A percentile compares a stretch with the other conserved stretches of the same genome.
Conservation (phyloP, 139 green algal genomes). For the Ostreobium quekettii region DNA sequence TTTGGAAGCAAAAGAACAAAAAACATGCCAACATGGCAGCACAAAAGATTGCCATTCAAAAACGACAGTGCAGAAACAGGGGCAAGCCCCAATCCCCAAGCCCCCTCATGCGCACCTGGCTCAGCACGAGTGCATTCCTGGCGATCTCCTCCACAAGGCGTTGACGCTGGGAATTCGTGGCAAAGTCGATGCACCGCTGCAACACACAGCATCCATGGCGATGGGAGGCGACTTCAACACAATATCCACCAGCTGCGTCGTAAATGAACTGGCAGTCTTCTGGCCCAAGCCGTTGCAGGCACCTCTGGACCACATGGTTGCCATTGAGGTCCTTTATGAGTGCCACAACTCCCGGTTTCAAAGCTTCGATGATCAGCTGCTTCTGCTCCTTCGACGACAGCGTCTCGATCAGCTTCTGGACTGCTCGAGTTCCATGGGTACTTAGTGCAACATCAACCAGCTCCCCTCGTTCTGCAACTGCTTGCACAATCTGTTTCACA, state of each 20-base stretch:
- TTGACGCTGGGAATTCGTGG: constrained; percentile 63
- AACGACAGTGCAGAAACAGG: too few relatives aligned
- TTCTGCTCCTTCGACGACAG: constrained; percentile 63
- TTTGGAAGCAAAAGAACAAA: not conserved
- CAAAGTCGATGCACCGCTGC: constrained; percentile 97
- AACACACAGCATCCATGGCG: constrained; percentile 98
- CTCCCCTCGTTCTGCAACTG: constrained; percentile 60
- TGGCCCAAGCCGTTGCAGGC: constrained; percentile 67
- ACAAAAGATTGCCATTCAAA: not conserved
- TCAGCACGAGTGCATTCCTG: constrained; percentile 70
- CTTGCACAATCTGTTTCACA: constrained; percentile 72
- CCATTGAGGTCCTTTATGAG: constrained; percentile 98
- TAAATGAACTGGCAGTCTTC: constrained; percentile 90
- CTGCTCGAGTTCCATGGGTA: constrained; percentile 92
- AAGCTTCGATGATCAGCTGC: constrained; percentile 66
- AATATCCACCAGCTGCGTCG: constrained; percentile 71
- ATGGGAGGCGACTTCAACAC: constrained; percentile 91
- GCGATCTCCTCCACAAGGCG: constrained; percentile 77
- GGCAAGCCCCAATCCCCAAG: too few relatives aligned
- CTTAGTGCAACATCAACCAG: constrained; percentile 85
- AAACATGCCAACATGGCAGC: not conserved
- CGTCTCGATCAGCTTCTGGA: constrained; percentile 94
- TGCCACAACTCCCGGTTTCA: constrained; percentile 73
- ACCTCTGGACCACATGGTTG: constrained; percentile 98
- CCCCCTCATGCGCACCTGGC: too few relatives aligned